phyloP scores from a whole-genome alignment of 495 filamentous ascomycete genomes.

The Xanthoparmelia taractica region DNA sequence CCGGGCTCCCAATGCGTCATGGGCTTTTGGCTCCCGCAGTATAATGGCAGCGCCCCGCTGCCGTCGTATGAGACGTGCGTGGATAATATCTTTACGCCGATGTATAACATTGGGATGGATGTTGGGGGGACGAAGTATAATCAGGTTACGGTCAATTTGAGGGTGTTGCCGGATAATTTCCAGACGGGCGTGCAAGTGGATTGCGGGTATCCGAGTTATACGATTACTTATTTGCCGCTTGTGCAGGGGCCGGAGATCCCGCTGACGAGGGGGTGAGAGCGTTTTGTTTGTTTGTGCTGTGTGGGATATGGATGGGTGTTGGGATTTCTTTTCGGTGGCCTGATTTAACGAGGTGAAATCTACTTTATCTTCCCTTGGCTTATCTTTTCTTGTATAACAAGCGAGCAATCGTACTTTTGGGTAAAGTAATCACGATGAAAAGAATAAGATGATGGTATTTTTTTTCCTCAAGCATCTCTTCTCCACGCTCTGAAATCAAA shows the following conservation, averaged over 20 bases:
- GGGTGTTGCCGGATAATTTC: not conserved
- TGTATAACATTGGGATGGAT: not conserved
- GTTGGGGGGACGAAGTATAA: conserved; percentile 1
- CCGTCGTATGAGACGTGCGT: not conserved
- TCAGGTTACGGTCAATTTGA: conserved; percentile 4
- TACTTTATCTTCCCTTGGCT: too few relatives aligned
- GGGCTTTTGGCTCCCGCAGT: conserved; percentile 12
- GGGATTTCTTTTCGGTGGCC: too few relatives aligned
- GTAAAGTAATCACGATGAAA: too few relatives aligned
- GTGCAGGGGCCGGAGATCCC: not conserved
- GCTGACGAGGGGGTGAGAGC: not conserved
- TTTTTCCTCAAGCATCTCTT: not conserved
- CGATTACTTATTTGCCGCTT: not conserved
- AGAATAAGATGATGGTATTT: not conserved
- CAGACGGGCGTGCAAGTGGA: not conserved
- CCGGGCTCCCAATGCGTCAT: conserved; percentile 15
- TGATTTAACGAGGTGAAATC: too few relatives aligned
- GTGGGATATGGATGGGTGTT: too few relatives aligned
- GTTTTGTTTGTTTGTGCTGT: not conserved
- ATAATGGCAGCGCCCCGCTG: not conserved
- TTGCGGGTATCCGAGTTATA: conserved; percentile 1
- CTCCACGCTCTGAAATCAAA: too few relatives aligned
- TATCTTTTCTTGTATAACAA: too few relatives aligned
- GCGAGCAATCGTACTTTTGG: too few relatives aligned
- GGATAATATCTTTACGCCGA: not conserved